Base-by-base conservation (phyloP, 306 rosid genomes). In the Prinsepia uniflora region DNA sequence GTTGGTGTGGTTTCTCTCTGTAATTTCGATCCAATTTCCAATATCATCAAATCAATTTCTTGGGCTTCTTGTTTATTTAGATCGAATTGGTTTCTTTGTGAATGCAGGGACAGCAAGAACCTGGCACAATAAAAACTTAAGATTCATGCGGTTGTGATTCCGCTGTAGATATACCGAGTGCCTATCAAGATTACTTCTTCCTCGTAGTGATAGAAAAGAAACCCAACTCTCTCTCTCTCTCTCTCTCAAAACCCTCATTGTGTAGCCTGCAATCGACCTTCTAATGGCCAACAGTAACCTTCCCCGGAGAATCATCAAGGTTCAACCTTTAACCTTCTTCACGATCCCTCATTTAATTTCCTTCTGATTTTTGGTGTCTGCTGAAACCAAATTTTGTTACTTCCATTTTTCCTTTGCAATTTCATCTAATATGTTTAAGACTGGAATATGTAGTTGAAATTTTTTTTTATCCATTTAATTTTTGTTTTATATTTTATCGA, bases 261-360 rank as follows among this genome's bases (percentile, higher is more conserved):
- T 87, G 80, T 86, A 83, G 74, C 80, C 77, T 82, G 68, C 84
- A 93, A 88, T 87, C 85, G 85, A 80, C 84, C 82, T 59, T 34
- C 68, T 52, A 13, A 93, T 93, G 97, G 96, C 97, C 24, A 93
- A 88, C 89, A 88, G 97, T 79, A 93, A 88, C 74, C 98, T 90
- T 67, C 97, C 98, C 62, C 92, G 92, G 73, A 83, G 98, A 81
- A 93, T 93, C 82, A 90, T 93, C 79, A 84, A 84, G 87, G 87
- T 84, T 52, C 53, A 50, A 30, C 56, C 55, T 53, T 62, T 59
- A 63, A 39, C 82, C 84, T 8, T 24, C 81, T 78, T 34, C 54
- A 54, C 64, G 86, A 81, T 88, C 96, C 81, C 85, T 69, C 65
- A 72, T 72, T 77, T 72, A 73, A 80, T 83, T 85, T 70, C 58